Evolutionary conservation across 345 rosid genomes (phyloP), one percentile per base, ranked within the genome.

Genomic region (Melaleuca alternifolia): DNA sequence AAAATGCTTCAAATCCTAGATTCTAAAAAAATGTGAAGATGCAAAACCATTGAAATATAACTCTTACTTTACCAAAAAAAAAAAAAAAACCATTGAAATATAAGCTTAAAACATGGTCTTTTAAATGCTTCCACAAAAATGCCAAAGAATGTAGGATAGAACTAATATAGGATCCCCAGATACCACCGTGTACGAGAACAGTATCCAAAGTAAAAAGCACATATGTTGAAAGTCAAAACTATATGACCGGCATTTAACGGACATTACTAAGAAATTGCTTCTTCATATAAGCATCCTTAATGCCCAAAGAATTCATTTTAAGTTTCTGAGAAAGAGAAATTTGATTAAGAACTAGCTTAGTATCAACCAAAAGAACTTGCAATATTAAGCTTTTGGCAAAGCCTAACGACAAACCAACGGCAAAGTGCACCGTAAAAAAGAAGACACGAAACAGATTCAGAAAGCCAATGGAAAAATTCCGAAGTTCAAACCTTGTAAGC

Each of bases 401-500:
- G 11, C 44, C 44, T 0, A 16, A 30, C 46, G 30, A 33, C 46
- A 65, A 18, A 23, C 61, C 9, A 10, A 56, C n/a, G 13, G 23
- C 61, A 56, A 56, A 56, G 28, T 56, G 10, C n/a, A 56, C 6
- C 4, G 28, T 23, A 56, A 9, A 18, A 56, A 56, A 56, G 61
- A 56, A 4, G 5, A 24, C 61, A 56, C 23, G 77, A 16, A 65
- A 65, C 77, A 16, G 30, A 30, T 65, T 65, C 23, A 33, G 28
- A 61, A 65, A 65, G 1, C 41, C 2, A 28, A 61, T 13, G 2
- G 10, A 62, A 61, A 62, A 62, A 62, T 62, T 28, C 51, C 1
- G 46, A 84, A 46, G 54, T 30, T n/a, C 75, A 28, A 88, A 96
- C 99, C 98, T 96, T 93, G 90, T 90, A 97, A 26, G 94, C 96